Evolutionary conservation across 1,284 basidiomycete species (phyloP).

Genomic region (Coniferiporia sulphurascens): DNA sequence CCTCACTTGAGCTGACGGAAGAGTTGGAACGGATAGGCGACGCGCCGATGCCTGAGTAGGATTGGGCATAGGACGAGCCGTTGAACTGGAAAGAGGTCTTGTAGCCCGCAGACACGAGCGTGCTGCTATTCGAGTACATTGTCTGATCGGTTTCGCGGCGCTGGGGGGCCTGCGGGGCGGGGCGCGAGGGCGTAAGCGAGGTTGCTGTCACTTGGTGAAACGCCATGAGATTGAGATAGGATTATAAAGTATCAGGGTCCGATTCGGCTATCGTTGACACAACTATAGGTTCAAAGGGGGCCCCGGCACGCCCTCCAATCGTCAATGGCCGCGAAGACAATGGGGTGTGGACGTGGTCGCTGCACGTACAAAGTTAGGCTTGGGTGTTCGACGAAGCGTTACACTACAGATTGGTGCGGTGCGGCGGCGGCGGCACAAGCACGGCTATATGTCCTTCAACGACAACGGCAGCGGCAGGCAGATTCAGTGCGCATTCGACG

Average conservation of each 20-base stretch:
- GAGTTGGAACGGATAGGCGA: constrained; percentile 57
- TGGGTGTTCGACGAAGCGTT: not conserved
- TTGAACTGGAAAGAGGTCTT: constrained; percentile 51
- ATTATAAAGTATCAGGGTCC: constrained; percentile 5
- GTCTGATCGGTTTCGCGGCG: constrained; percentile 39
- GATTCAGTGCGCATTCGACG: not conserved
- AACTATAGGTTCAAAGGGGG: not conserved
- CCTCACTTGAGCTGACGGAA: constrained; percentile 35
- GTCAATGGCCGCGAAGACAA: not conserved
- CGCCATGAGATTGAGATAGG: constrained; percentile 20
- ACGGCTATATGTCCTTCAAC: not conserved
- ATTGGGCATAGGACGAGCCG: constrained; percentile 51
- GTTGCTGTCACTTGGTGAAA: constrained; percentile 44
- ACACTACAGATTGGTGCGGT: no score
- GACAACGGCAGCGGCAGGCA: not conserved
- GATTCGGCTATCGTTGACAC: constrained; percentile 9
- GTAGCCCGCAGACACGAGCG: constrained; percentile 49
- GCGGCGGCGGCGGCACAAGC: no score
- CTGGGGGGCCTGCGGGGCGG: constrained; percentile 63
- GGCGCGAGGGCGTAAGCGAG: constrained; percentile 50
- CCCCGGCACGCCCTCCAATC: not conserved
- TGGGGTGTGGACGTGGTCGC: not conserved
- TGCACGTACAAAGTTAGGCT: no score
- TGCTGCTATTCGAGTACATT: constrained; percentile 35
- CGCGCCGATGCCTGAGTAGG: constrained; percentile 71